A percentile compares a stretch with the other conserved stretches of the same genome.
Evolutionary conservation across 2,329 filamentous ascomycete genomes (phyloP).

Genomic region (Blastomyces parvus): DNA sequence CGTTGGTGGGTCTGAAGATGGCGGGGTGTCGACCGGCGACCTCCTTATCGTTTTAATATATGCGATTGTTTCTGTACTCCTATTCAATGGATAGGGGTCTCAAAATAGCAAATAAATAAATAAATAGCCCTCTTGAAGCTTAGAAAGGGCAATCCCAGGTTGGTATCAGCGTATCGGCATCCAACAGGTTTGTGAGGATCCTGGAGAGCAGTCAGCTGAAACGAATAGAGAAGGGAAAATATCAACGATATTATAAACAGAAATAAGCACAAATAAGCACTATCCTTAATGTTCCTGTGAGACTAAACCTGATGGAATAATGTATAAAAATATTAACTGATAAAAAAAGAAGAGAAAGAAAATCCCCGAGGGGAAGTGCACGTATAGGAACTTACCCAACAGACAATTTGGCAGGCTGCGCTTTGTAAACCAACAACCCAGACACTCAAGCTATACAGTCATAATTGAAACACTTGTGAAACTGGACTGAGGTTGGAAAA

Average conservation of each 20-base stretch:
- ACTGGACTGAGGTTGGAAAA: background rate
- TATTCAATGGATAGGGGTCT: background rate
- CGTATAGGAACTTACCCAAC: background rate
- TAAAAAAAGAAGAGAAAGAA: background rate
- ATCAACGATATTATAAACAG: background rate
- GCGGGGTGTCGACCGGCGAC: background rate
- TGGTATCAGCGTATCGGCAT: background rate
- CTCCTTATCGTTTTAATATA: background rate
- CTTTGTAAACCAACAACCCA: background rate
- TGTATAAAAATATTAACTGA: background rate
- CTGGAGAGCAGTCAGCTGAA: no score
- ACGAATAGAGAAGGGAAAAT: background rate
- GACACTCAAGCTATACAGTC: background rate
- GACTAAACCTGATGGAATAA: background rate
- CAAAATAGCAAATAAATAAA: background rate
- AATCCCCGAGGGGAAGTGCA: background rate
- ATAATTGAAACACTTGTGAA: background rate
- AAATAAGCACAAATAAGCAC: background rate
- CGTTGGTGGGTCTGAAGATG: background rate
- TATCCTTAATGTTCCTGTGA: background rate
- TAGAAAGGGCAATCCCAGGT: background rate
- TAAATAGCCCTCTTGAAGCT: background rate
- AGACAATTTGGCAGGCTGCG: background rate
- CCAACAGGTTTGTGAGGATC: no score
- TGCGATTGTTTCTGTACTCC: background rate